Evolutionary conservation across 1,284 basidiomycete species (phyloP), one percentile per base, ranked within the genome.

Genomic region (Schizophyllum amplum): DNA sequence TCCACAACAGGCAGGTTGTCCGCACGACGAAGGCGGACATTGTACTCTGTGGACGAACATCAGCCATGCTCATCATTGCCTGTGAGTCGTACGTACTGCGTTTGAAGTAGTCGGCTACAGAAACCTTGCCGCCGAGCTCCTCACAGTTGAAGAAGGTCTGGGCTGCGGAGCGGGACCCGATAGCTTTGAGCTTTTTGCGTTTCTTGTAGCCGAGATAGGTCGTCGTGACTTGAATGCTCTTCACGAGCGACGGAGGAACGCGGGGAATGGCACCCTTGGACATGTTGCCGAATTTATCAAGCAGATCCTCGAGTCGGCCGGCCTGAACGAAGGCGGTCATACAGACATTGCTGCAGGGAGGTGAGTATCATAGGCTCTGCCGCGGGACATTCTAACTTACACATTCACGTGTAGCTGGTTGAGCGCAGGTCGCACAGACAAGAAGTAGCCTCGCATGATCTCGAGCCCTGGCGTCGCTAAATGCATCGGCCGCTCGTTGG

Each of bases 321-420:
- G 83, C 79, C 4, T 72, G 68, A 59, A 88, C 79, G 65, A 90
- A 90, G 0, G 86, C 86, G 0, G 84, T 81, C 79, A 85, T 86
- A 65, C 84, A 86, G 15, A 82, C 79, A 59, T 87, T 88, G 23
- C 75, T 76, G 52, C 24, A 22, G 17, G 47, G 0, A n/a, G 42
- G 11, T 22, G 27, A 42, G 50, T 13, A 33, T 9, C 17, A 57
- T 48, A 58, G 53, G 42, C 48, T 27, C 24, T 54, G 47, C 17
- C 49, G 24, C 3, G n/a, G 7, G 25, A 49, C 24, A 42, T 9
- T 3, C 33, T 24, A 17, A 63, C 71, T 59, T 62, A 77, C 74
- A 90, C 78, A 63, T 90, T 90, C 54, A 90, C 81, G 78, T 86
- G 81, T 2, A 90, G 70, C 56, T 84, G 76, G 56, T 84, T 84